These are phyloP conservation scores for Vaccinium corymbosum DNA, from an alignment of 148 eudicot species.

Conservation along the genomic window DNA sequence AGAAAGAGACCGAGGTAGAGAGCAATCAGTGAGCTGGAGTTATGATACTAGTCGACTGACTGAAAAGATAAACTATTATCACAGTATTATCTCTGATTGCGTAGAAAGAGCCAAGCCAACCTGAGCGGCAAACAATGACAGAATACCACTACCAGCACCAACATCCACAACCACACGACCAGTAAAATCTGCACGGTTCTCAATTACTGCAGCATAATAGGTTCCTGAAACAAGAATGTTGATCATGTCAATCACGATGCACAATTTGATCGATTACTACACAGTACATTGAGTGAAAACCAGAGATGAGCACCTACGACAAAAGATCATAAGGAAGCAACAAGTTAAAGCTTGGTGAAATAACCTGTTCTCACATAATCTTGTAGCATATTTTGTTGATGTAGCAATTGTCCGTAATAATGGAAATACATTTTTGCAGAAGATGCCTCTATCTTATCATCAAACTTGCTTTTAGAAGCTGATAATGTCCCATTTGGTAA, in stretches of 20 bases:
- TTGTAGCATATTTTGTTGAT: conserved; percentile 98
- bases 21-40: background rate
- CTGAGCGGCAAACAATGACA: conserved; percentile 98
- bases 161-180: conserved; percentile 97
- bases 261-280: background rate
- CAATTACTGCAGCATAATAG: conserved; percentile 91
- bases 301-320: background rate
- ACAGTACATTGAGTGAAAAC: background rate
- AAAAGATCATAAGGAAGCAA: conserved; percentile 7
- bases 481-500: conserved; percentile 60
- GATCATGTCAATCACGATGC: conserved; percentile 8
- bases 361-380: conserved; percentile 99
- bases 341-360: conserved; percentile 19
- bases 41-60: background rate
- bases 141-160: conserved; percentile 97
- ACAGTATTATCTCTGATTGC: background rate
- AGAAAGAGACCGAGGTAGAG: background rate
- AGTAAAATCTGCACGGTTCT: conserved; percentile 79
- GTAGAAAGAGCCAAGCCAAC: conserved; percentile 30
- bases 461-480: conserved; percentile 68
- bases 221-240: conserved; percentile 54
- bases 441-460: conserved; percentile 84
- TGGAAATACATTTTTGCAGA: conserved; percentile 97
- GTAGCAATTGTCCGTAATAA: conserved; percentile 91
- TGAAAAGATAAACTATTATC: background rate